Percentiles rank a stretch among this genome's conserved stretches.
These are phyloP conservation scores for Nemania sp. DNA, from an alignment of 2,329 filamentous ascomycete genomes.

Conservation along the genomic window DNA sequence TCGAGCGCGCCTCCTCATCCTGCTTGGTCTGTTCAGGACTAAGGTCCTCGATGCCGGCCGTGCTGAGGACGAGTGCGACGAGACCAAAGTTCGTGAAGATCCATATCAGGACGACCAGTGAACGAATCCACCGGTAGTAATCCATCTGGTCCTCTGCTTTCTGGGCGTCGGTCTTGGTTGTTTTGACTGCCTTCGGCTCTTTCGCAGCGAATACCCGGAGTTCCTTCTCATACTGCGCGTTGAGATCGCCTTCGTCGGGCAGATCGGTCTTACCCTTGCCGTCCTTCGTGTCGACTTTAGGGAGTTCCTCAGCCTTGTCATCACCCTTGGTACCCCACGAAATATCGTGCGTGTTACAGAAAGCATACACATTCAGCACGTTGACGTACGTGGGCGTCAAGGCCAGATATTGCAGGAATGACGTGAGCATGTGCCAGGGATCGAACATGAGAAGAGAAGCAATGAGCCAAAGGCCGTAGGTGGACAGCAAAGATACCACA, in stretches of 20 bases:
- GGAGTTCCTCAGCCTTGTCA: constrained; percentile 90
- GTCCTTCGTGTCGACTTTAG: constrained; percentile 86
- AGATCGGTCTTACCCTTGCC: constrained; percentile 92
- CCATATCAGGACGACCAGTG: constrained; percentile 89
- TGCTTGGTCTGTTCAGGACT: constrained; percentile 50
- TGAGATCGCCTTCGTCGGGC: constrained; percentile 91
- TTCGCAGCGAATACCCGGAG: constrained; percentile 75
- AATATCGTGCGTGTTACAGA: constrained; percentile 97
- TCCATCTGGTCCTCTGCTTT: constrained; percentile 88
- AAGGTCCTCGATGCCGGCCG: constrained; percentile 78
- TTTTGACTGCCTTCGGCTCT: constrained; percentile 70
- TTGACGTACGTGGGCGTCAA: constrained; percentile 97
- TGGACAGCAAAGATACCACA: constrained; percentile 89
- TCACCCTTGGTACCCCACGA: constrained; percentile 99
- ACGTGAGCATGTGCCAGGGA: constrained; percentile 99
- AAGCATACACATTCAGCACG: constrained; percentile 97
- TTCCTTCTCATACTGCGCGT: constrained; percentile 91
- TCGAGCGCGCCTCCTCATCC: constrained; percentile 61
- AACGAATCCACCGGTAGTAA: constrained; percentile 96
- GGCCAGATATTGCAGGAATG: constrained; percentile 90
- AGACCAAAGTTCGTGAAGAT: constrained; percentile 95
- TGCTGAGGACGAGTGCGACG: constrained; percentile 81
- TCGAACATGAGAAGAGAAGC: constrained; percentile 94
- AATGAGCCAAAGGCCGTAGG: constrained; percentile 90
- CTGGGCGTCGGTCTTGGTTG: constrained; percentile 56